Percentiles rank a stretch among this genome's conserved stretches.
These are phyloP conservation scores for Tritrichomonas musculus DNA, from an alignment of 208 protist species.

Conservation along the genomic window DNA sequence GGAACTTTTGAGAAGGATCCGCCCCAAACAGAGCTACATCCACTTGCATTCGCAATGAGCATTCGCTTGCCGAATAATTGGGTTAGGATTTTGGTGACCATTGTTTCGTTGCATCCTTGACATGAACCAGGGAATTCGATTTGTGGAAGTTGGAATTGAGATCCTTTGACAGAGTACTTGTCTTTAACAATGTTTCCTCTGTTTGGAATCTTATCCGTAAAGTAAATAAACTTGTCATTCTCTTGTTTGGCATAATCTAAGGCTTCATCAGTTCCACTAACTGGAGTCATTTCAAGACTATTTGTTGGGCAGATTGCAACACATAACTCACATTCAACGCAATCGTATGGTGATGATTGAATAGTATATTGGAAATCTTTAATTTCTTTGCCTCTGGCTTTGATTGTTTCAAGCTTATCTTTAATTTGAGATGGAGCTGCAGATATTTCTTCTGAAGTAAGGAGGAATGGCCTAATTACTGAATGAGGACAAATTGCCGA, in stretches of 20 bases:
- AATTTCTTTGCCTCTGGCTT: conserved; percentile 41
- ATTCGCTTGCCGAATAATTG: conserved; percentile 64
- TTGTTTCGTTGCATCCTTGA: conserved; percentile 64
- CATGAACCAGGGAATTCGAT: conserved; percentile 67
- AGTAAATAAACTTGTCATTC: neutral
- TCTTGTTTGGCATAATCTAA: neutral
- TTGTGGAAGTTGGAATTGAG: conserved; percentile 59
- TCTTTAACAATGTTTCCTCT: neutral
- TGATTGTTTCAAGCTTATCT: neutral
- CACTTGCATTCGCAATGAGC: conserved; percentile 64
- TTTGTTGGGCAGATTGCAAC: conserved; percentile 52
- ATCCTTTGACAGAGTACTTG: conserved; percentile 34
- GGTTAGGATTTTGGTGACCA: conserved; percentile 63
- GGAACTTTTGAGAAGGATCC: conserved; percentile 47
- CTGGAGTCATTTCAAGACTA: conserved; percentile 42
- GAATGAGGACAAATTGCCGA: conserved; percentile 61
- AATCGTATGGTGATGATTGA: conserved; percentile 58
- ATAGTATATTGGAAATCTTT: conserved; percentile 50
- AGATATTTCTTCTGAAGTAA: neutral
- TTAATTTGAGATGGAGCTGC: neutral
- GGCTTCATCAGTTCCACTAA: neutral
- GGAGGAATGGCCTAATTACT: conserved; percentile 61
- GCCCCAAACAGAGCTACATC: conserved; percentile 63
- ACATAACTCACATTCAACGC: conserved; percentile 63
- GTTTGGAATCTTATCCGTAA: neutral